A percentile compares a stretch with the other conserved stretches of the same genome.
Evolutionary conservation across 2,329 filamentous ascomycete species (phyloP).

Genomic region (Alternaria angustiovoidea): DNA sequence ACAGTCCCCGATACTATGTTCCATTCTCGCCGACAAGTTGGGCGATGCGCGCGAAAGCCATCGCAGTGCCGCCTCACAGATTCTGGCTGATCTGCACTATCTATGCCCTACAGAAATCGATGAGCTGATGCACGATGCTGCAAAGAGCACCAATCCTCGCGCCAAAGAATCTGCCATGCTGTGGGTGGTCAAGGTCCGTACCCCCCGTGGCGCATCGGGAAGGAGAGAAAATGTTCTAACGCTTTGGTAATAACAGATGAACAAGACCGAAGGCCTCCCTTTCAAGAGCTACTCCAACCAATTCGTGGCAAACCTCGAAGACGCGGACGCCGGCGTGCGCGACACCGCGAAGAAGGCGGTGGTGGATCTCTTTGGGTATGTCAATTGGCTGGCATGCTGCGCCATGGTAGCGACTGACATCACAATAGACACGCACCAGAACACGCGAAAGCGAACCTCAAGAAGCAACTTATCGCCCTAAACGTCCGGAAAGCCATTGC

Average conservation of each 20-base stretch:
- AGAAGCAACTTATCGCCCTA: slow-evolving; percentile 82
- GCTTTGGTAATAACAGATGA: slow-evolving; percentile 66
- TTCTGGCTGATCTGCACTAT: slow-evolving; percentile 78
- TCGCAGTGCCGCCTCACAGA: slow-evolving; percentile 75
- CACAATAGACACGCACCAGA: slow-evolving; percentile 73
- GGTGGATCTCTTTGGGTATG: slow-evolving; percentile 83
- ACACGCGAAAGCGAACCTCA: slow-evolving; percentile 85
- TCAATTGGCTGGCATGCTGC: neutral
- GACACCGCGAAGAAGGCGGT: slow-evolving; percentile 84
- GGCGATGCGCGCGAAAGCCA: slow-evolving; percentile 90
- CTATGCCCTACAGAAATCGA: slow-evolving; percentile 78
- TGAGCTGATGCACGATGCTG: slow-evolving; percentile 76
- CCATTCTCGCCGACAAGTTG: slow-evolving; percentile 81
- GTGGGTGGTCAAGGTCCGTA: slow-evolving; percentile 77
- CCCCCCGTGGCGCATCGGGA: slow-evolving; percentile 6
- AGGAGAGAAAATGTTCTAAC: slow-evolving; percentile 17
- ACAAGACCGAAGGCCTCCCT: slow-evolving; percentile 77
- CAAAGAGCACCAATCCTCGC: slow-evolving; percentile 80
- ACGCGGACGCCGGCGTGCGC: slow-evolving; percentile 86
- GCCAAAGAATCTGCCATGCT: slow-evolving; percentile 86
- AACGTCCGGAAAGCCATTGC: slow-evolving; percentile 89
- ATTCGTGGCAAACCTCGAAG: slow-evolving; percentile 86
- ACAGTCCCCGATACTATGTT: slow-evolving; percentile 75
- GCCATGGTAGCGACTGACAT: slow-evolving; percentile 24
- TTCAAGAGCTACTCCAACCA: slow-evolving; percentile 85